phyloP scores from a whole-genome alignment of 306 rosid genomes.

The Biancaea sappan region DNA sequence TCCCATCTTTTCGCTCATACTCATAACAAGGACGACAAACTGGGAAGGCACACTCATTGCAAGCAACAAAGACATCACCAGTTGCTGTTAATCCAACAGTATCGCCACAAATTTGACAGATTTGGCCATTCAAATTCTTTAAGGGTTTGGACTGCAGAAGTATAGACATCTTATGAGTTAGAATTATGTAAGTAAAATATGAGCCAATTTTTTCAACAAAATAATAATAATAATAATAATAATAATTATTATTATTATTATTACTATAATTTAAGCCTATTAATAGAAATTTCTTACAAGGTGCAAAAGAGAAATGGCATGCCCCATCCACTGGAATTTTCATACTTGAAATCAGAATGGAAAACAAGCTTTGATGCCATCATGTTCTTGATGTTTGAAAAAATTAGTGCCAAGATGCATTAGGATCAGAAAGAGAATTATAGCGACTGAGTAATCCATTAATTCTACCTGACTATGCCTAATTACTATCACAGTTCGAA shows the following conservation, averaged over 20 bases:
- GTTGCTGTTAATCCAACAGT: conserved; percentile 70
- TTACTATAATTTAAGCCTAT: not conserved
- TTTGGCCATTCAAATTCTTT: conserved; percentile 79
- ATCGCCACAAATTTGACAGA: conserved; percentile 93
- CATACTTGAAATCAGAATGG: not conserved
- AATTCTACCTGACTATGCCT: not conserved
- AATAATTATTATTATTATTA: too few species aligned
- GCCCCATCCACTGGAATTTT: not conserved
- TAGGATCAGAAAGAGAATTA: not conserved
- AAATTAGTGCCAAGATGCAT: not conserved
- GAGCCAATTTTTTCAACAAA: not conserved
- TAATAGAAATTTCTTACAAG: not conserved
- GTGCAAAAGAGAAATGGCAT: not conserved
- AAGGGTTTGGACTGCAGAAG: conserved; percentile 72
- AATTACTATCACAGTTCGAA: not conserved
- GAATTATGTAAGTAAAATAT: conserved; percentile 3
- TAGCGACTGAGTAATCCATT: too few species aligned
- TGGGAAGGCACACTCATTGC: conserved; percentile 94
- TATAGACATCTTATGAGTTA: conserved; percentile 15
- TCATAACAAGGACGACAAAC: conserved; percentile 88
- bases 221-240: too few species aligned
- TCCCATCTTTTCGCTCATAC: conserved; percentile 79
- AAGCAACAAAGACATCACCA: conserved; percentile 85
- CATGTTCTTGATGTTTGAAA: not conserved
- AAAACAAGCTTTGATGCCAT: not conserved